Percentiles rank a stretch among this genome's conserved stretches.
phyloP scores from a whole-genome alignment of 805 yeast species.

The Maudiozyma saulgeensis region DNA sequence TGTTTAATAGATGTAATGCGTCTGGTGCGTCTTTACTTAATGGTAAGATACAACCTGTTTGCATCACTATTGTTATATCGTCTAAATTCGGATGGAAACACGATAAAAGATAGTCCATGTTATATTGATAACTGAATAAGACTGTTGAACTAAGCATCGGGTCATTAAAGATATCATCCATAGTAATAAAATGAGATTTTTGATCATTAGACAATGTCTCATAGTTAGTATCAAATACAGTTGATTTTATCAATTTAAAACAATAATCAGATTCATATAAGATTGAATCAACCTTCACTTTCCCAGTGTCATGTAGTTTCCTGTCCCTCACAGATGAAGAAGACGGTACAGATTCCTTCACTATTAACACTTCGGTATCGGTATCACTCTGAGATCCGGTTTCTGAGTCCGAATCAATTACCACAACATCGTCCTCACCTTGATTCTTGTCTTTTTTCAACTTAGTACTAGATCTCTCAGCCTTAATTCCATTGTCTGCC shows the following conservation, averaged over 20 bases:
- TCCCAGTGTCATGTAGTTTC: background rate
- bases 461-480: background rate
- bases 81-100: constrained; percentile 17
- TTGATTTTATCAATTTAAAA: constrained; percentile 19
- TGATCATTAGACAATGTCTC: background rate
- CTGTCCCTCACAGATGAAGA: background rate
- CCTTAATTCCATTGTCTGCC: no score
- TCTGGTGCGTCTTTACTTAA: constrained; percentile 5
- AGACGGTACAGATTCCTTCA: no score
- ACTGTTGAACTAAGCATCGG: constrained; percentile 30
- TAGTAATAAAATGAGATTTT: constrained; percentile 12
- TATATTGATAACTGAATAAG: constrained; percentile 42
- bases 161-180: constrained; percentile 29
- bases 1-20: background rate
- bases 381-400: background rate
- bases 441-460: background rate
- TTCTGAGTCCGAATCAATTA: background rate
- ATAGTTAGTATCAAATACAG: constrained; percentile 3
- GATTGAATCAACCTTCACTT: background rate
- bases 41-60: constrained; percentile 27
- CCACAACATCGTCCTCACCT: background rate
- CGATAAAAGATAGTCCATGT: constrained; percentile 32
- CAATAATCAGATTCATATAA: background rate
- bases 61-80: constrained; percentile 25
- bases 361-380: no score